Base-by-base conservation (phyloP, 495 filamentous ascomycete species). In the Annulohypoxylon moriforme region DNA sequence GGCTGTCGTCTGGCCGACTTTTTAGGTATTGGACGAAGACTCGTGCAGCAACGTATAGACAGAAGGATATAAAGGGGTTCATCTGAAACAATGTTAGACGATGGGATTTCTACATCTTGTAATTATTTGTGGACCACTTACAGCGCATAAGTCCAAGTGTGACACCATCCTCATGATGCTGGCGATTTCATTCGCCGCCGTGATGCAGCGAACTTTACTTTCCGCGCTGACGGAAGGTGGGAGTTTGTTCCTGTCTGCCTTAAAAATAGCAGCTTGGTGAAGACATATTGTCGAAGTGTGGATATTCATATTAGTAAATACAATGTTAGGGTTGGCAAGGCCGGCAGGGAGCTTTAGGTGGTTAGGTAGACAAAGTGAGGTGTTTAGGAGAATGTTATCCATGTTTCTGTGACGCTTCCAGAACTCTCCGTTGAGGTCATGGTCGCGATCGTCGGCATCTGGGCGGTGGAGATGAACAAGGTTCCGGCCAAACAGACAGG, bases 251-350 rank as follows among this genome's bases (percentile, higher is more conserved):
- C 93, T 95, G 72, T 98, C 94, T 0, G 96, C 93, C 78, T 97
- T 98, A 86, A 94, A 97, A 18, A 98, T 98, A 18, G 96, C 96
- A 6, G 96, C 96, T 78, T 99, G 96, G 77, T 99, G 96, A 6
- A 98, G 86, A 79, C 96, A 98, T 46, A 99, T 98, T 1, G 94
- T 96, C 1, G 94, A 96, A 0, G 96, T 97, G 75, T 98, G 96
- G 34, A 98, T 94, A 74, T 91, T 92, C 92, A 98, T 97, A 68
- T 98, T 98, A 33, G 92, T 90, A 75, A 98, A 98, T 18, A 99
- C 89, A 56, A 96, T 89, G 72, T 98, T 99, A 7, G 94, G 84
- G 77, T 96, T 91, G 10, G 82, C 79, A 46, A 97, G 84, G 0
- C 92, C 94, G 42, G 78, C 78, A 2, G 96, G 94, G 31, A 99